Base-by-base conservation (phyloP, 2,329 filamentous ascomycete species). In the Leptodontidium sp. region DNA sequence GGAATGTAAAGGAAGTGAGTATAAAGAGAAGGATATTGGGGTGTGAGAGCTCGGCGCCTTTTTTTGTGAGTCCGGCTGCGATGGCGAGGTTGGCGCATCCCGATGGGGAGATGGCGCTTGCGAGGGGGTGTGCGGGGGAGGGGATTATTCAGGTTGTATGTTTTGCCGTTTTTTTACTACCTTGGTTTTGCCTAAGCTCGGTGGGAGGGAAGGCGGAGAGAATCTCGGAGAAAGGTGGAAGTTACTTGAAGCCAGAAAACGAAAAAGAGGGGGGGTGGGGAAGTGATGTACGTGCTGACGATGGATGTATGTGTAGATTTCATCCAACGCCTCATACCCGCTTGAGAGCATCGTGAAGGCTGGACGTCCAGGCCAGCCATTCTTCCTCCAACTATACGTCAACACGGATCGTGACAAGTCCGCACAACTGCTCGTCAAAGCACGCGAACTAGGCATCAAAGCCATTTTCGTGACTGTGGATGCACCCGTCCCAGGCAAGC, bases 51-150 rank as follows among this genome's bases (percentile, higher is more conserved):
- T 81, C 80, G 35, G 80, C 88, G 3, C 90, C 90, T 0, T 81
- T 92, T 35, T 91, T 91, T 76, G 85, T 87, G 70, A 85, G 87
- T 43, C 89, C 90, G 0, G 88, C 89, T 1, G 88, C 88, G 1
- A 88, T 91, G 85, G 88, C 87, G 2, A 85, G 83, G 62, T 78
- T 91, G 65, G 87, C 89, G 58, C 88, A 92, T 74, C 84, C 86
- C 0, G 85, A 89, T 29, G 90, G 89, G 17, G 90, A 92, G 77
- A 81, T 83, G 43, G 87, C 83, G 15, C 81, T 90, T 15, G 87
- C 84, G 0, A 80, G 82, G 32, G 88, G 84, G 0, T 86, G 11
- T 45, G 40, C 40, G 11, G 40, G 86, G 68, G 80, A 81, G 62
- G 79, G 74, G 2, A 79, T 32, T 32, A 32, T 32, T 82, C 15